Evolutionary conservation across 495 filamentous ascomycete genomes (phyloP), one percentile per base, ranked within the genome.

Genomic region (Tuber borchii): DNA sequence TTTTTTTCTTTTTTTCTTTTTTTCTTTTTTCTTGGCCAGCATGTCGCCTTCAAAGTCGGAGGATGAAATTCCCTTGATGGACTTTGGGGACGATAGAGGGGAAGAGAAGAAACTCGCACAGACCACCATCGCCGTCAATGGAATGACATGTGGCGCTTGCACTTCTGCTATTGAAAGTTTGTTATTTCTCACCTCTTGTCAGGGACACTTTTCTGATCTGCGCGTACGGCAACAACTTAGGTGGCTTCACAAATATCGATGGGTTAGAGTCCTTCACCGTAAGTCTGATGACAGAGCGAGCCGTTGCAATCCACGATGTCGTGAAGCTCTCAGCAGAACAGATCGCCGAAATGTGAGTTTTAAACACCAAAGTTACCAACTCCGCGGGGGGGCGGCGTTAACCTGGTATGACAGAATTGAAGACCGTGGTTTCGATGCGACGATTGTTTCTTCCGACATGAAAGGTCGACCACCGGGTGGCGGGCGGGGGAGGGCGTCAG

Each of bases 81-180:
- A 73, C 34, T 71, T 77, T 10, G 72, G 69, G 51, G 69, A 71
- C 40, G n/a, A 61, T 26, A 26, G 19, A 22, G 70, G n/a, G 17
- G 45, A n/a, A 19, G 73, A 71, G 73, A 73, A 71, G 12, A 75
- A 78, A 22, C 75, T 89, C 26, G 90, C 90, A 14, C 90, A 88
- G 7, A 97, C 94, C 16, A 99, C 93, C 0, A 85, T 98, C 68
- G 90, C 93, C 26, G 90, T 98, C n/a, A 92, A 94, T 78, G 95
- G 95, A 40, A 99, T 99, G 95, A 98, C 95, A 10, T 97, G 95
- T 82, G 94, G 94, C 68, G 93, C 95, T 46, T 99, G 95, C 82
- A 97, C 94, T 12, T 92, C 93, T 71, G 93, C 94, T 0, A 89
- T 99, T 31, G 93, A 97, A 84, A 88, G 90, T 70, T 92, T 90